phyloP scores from a whole-genome alignment of 495 filamentous ascomycete species.

The Astrothelium macrocarpum region DNA sequence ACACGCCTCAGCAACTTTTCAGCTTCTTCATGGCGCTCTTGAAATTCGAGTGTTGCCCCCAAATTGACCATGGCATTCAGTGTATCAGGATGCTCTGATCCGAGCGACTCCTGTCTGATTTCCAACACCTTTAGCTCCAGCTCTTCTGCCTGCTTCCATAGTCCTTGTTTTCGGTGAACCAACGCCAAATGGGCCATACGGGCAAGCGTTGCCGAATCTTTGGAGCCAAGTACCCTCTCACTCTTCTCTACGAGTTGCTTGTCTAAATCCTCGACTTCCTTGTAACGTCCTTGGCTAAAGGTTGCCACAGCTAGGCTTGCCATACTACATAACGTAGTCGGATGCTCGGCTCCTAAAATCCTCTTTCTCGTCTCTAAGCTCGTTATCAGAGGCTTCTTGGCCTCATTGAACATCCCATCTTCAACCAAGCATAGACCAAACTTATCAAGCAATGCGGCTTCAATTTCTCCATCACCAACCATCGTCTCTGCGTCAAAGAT shows the following conservation, averaged over 20 bases:
- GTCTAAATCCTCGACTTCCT: background rate
- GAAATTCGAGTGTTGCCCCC: background rate
- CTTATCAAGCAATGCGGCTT: background rate
- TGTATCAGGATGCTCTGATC: background rate
- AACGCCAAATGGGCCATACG: background rate
- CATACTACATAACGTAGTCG: background rate
- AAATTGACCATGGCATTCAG: background rate
- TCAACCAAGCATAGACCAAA: background rate
- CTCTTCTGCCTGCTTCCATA: background rate
- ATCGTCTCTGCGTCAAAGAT: background rate
- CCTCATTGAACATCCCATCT: background rate
- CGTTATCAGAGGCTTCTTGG: background rate
- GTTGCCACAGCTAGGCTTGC: background rate
- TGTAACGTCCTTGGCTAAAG: background rate
- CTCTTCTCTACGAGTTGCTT: background rate
- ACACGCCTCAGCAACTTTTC: background rate
- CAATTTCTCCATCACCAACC: background rate
- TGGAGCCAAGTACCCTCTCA: background rate
- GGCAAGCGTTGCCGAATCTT: background rate
- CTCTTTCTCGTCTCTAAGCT: background rate
- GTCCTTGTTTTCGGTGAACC: background rate
- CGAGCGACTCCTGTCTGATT: background rate
- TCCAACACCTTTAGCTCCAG: background rate
- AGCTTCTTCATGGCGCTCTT: background rate
- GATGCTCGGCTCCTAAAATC: background rate